Evolutionary conservation across 2,329 filamentous ascomycete genomes (phyloP).

Genomic region (Penicillium sp.): DNA sequence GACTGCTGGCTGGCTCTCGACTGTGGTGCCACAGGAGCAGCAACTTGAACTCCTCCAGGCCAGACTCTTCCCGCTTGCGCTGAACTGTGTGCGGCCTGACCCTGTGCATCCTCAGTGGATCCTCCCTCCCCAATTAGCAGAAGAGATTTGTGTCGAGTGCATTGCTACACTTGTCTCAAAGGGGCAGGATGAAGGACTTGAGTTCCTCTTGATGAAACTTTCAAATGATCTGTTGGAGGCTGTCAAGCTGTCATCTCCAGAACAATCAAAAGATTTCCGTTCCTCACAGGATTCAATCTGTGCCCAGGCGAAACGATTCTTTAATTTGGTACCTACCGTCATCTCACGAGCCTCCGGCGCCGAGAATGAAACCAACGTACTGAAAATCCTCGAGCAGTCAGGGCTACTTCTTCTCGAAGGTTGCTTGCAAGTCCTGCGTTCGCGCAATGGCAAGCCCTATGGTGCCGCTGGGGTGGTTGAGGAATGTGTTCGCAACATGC

Average conservation of each 20-base stretch:
- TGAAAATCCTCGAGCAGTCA: slow-evolving; percentile 40
- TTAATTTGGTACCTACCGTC: slow-evolving; percentile 55
- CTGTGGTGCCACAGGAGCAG: slow-evolving; percentile 51
- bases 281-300: slow-evolving; percentile 71
- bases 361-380: slow-evolving; percentile 29
- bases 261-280: slow-evolving; percentile 75
- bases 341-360: slow-evolving; percentile 30
- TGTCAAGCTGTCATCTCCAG: slow-evolving; percentile 75
- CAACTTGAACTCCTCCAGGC: slow-evolving; percentile 48
- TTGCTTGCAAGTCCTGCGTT: slow-evolving; percentile 53
- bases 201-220: slow-evolving; percentile 64
- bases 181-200: slow-evolving; percentile 52
- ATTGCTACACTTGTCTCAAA: slow-evolving; percentile 41
- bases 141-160: slow-evolving; percentile 44
- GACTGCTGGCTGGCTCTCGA: slow-evolving; percentile 58
- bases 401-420: slow-evolving; percentile 47
- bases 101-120: slow-evolving; percentile 53
- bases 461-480: slow-evolving; percentile 64
- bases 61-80: slow-evolving; percentile 55
- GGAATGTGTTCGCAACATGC: slow-evolving; percentile 51
- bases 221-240: slow-evolving; percentile 63
- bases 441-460: slow-evolving; percentile 66
- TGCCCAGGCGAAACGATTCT: slow-evolving; percentile 68
- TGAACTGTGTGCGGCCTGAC: slow-evolving; percentile 55
- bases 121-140: slow-evolving; percentile 46